Evolutionary conservation across 2,329 filamentous ascomycete species (phyloP), one percentile per base, ranked within the genome.

Genomic region (Zymoseptoria pseudotritici): DNA sequence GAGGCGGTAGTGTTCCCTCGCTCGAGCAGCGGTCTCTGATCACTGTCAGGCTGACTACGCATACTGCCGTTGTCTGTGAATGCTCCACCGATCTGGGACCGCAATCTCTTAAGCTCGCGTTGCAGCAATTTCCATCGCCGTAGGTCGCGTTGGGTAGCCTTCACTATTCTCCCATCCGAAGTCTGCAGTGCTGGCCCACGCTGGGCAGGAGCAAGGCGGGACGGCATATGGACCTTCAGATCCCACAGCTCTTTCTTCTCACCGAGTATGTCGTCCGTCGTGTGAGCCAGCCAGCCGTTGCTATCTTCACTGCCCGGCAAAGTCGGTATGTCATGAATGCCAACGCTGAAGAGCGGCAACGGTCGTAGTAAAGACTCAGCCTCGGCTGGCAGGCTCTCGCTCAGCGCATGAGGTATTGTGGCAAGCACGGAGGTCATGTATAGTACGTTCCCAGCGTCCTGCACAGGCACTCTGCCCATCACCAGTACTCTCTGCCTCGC

Each of bases 381-480:
- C 3, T 66, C 62, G 2, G 65, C 50, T 20, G 87, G 83, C n/a
- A 96, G 79, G 13, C 87, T 77, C 56, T 91, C 85, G 59, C 83
- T 80, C 51, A 91, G 82, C 29, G 88, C 85, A 46, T 87, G 81
- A 26, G 94, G 91, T 51, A 97, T 87, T 67, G 91, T 96, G 52
- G 92, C 91, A 36, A 99, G 80, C 57, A 97, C 83, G n/a, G 93
- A 97, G 56, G 97, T 83, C 72, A 94, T 86, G 76, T 97, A 99
- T 63, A 97, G 94, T 93, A 64, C 19, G 74, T 96, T 90, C 77
- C 93, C 97, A 57, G 86, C 83, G 68, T 86, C 80, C 72, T 92
- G 87, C 21, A 99, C 91, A 0, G 94, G 94, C 10, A 92, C 87
- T 72, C 92, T 86, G 19, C 89, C 88, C 24, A 94, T 87, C 62